phyloP scores from a whole-genome alignment of 2,329 filamentous ascomycete genomes.

The Penicillium sp. region DNA sequence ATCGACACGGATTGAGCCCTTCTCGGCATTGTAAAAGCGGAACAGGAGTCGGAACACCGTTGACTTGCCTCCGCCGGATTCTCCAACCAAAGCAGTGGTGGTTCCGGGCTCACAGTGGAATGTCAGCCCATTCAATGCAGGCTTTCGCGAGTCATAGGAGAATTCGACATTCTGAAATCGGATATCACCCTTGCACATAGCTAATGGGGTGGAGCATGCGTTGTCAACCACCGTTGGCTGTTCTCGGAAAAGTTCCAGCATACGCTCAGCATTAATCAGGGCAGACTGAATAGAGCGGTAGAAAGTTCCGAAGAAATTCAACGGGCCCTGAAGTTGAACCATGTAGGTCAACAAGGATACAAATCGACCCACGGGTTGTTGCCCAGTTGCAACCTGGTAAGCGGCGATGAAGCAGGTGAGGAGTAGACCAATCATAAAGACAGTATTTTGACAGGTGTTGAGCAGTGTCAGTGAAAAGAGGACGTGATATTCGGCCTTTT shows the following conservation, averaged over 20 bases:
- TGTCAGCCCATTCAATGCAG: constrained; percentile 79
- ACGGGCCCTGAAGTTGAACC: constrained; percentile 75
- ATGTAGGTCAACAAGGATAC: constrained; percentile 76
- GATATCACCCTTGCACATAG: constrained; percentile 77
- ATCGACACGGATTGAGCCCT: constrained; percentile 82
- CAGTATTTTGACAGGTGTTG: constrained; percentile 78
- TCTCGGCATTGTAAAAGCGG: constrained; percentile 87
- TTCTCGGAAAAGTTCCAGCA: constrained; percentile 95
- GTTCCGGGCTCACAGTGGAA: constrained; percentile 89
- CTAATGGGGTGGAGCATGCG: constrained; percentile 65
- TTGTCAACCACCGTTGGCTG: constrained; percentile 86
- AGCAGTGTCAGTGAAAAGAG: constrained; percentile 76
- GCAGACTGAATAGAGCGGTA: constrained; percentile 95
- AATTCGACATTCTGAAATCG: constrained; percentile 89
- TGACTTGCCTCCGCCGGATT: constrained; percentile 96
- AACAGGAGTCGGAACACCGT: constrained; percentile 95
- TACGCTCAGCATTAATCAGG: constrained; percentile 95
- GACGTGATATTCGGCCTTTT: constrained; percentile 75
- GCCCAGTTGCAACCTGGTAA: constrained; percentile 73
- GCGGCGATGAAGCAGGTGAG: constrained; percentile 74
- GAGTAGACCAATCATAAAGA: constrained; percentile 78
- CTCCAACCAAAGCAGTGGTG: constrained; percentile 93
- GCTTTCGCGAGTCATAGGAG: constrained; percentile 83
- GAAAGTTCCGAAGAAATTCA: constrained; percentile 92
- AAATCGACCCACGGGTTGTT: constrained; percentile 71